A percentile compares a stretch with the other conserved stretches of the same genome.
phyloP scores from a whole-genome alignment of 208 protist species.

The Crithidia sp. region DNA sequence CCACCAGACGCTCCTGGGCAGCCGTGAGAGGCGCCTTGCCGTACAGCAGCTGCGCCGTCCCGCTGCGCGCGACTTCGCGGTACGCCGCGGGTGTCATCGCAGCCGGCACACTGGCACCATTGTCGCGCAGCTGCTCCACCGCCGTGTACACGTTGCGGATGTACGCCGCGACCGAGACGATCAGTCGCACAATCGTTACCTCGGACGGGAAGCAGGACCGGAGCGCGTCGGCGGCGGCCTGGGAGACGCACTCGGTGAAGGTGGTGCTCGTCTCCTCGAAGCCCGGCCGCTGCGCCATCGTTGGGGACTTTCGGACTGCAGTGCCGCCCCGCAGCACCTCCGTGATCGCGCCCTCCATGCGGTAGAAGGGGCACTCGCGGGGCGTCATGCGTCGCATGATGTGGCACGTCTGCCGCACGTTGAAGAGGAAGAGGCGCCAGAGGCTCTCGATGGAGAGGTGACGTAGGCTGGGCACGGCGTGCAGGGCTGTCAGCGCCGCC shows the following conservation, averaged over 20 bases:
- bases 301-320: conserved; percentile 8
- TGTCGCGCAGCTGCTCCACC: conserved; percentile 19
- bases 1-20: conserved; percentile 27
- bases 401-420: conserved; percentile 48
- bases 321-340: conserved; percentile 24
- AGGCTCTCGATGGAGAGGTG: conserved; percentile 53
- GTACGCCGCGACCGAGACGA: conserved; percentile 46
- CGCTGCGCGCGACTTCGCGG: conserved; percentile 10
- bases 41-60: conserved; percentile 33
- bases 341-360: conserved; percentile 36
- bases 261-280: background rate
- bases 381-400: conserved; percentile 40
- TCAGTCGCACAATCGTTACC: conserved; percentile 41
- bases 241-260: conserved; percentile 20
- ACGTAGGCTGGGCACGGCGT: conserved; percentile 46
- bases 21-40: conserved; percentile 12
- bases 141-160: conserved; percentile 38
- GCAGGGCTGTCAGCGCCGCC: conserved; percentile 10
- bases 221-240: conserved; percentile 40
- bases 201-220: conserved; percentile 25
- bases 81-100: conserved; percentile 10
- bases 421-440: conserved; percentile 60
- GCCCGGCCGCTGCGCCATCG: conserved; percentile 1
- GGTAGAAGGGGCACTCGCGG: conserved; percentile 35
- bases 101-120: conserved; percentile 3